A percentile compares a stretch with the other conserved stretches of the same genome.
These are phyloP conservation scores for Rhododendron ferrugineum DNA, from an alignment of 148 eudicot genomes.

Conservation along the genomic window DNA sequence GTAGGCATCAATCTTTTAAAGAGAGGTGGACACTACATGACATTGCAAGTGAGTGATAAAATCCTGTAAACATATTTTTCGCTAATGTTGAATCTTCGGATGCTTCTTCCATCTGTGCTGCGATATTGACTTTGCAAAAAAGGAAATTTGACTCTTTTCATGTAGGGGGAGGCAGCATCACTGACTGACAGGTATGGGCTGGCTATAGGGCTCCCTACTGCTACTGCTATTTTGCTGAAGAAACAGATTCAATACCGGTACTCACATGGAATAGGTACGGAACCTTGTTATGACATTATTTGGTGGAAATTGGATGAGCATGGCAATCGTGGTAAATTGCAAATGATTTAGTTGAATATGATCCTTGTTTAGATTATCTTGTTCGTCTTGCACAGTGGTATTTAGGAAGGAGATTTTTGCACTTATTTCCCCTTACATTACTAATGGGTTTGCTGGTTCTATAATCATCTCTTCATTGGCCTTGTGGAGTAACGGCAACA, in stretches of 20 bases:
- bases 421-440: neutral
- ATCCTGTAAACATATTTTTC: neutral
- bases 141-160: slow-evolving; percentile 8
- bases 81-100: neutral
- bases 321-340: neutral
- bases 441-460: neutral
- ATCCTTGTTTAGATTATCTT: neutral
- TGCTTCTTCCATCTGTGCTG: neutral
- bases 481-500: neutral
- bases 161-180: slow-evolving; percentile 86
- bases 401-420: neutral
- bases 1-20: slow-evolving; percentile 66
- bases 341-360: neutral
- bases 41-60: slow-evolving; percentile 56
- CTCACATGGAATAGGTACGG: slow-evolving; percentile 90
- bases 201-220: slow-evolving; percentile 67
- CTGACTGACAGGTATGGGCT: slow-evolving; percentile 77
- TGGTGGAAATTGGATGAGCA: neutral
- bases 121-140: neutral
- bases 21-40: slow-evolving; percentile 95
- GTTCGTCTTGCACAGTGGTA: neutral
- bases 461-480: neutral
- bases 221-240: slow-evolving; percentile 67
- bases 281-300: neutral
- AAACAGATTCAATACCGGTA: slow-evolving; percentile 64